Evolutionary conservation across 176 grass and related monocot genomes (phyloP), one percentile per base, ranked within the genome.

Genomic region (Thinopyrum elongatum): DNA sequence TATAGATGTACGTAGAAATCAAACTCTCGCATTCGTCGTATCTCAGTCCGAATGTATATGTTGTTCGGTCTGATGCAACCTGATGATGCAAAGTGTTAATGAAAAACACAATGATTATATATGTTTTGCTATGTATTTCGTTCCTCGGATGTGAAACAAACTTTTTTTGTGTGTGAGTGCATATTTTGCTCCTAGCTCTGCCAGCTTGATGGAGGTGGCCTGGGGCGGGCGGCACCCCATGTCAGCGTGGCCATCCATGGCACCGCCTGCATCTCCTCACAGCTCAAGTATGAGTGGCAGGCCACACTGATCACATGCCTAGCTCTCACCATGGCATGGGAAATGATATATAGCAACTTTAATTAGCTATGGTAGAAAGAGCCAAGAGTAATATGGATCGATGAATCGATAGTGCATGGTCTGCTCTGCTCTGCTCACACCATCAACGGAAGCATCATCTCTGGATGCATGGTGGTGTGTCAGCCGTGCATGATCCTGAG

Each of bases 361-460:
- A 30, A 25, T 86, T 84, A 51, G 67, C 65, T 76, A 27, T 3
- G 36, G 22, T 60, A 58, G 68, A n/a, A n/a, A n/a, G n/a, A n/a
- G n/a, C n/a, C 44, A 80, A 46, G 19, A 21, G 71, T 23, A 74
- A 76, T 13, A 80, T 67, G 82, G 88, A 60, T 58, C 2, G 55
- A 58, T 58, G 55, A 21, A 53, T 53, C 2, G 0, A 22, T 35
- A 33, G 4, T 10, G 17, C 16, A 2, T 55, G 51, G 16, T 49
- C 46, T 49, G 46, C 21, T 21, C 6, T 73, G 26, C 23, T 23
- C 8, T 74, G 15, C 63, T 49, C 36, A 65, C 36, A 46, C 33
- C 39, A 76, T 8, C 11, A 84, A 76, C 30, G 71, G 62, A 19
- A 58, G 71, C 58, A 34, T 49, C 70, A 57, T 57, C 17, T 22